Conservation (phyloP, 257 asterid species). For the Fraxinus cuspidata region DNA sequence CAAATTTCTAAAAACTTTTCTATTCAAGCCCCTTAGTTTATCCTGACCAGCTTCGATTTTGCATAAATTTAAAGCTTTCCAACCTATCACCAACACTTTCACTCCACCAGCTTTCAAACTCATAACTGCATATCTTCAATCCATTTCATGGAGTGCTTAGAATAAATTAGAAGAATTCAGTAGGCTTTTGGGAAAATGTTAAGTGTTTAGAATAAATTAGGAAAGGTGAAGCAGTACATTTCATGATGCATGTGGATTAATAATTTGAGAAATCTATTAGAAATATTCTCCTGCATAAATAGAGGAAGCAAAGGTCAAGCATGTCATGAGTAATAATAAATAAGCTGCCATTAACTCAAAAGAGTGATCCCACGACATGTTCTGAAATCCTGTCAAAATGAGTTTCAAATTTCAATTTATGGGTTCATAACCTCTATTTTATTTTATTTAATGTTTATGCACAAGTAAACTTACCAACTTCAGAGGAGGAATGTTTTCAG, state of each 20-base stretch:
- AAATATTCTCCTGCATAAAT: not conserved
- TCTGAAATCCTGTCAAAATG: not conserved
- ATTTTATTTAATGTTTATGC: not conserved
- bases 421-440: not conserved
- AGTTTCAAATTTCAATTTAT: not conserved
- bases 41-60: not conserved
- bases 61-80: not conserved
- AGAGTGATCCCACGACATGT: not conserved
- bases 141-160: not conserved
- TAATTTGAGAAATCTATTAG: not conserved
- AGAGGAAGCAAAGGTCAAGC: not conserved
- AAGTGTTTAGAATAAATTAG: not conserved
- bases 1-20: not conserved
- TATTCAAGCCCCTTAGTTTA: not conserved
- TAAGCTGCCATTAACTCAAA: not conserved
- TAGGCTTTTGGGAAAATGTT: not conserved
- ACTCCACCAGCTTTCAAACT: not conserved
- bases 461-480: constrained; percentile 60
- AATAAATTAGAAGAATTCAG: not conserved
- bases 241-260: not conserved
- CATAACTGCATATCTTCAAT: not conserved
- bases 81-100: not conserved
- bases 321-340: not conserved
- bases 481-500: constrained; percentile 75
- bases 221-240: not conserved